Evolutionary conservation across 257 asterid genomes (phyloP), one percentile per base, ranked within the genome.

Genomic region (Fraxinus anomala): DNA sequence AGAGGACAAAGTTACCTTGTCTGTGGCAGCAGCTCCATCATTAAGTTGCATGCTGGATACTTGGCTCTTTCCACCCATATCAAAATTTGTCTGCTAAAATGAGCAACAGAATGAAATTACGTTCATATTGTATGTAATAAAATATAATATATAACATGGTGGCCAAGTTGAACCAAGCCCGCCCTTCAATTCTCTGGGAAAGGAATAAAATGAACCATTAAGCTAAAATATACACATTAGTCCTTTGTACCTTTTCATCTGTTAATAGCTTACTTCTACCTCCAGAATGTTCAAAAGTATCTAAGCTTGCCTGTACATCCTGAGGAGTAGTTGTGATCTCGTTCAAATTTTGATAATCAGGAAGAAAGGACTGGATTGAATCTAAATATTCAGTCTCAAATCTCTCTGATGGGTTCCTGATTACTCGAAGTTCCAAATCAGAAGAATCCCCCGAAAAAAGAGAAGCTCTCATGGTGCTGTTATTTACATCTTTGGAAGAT

Each of bases 401-500:
- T 73, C 49, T 78, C 80, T 87, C 89, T 24, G 77, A 75, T 65
- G 88, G 63, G 77, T 82, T 81, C 80, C 70, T 83, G n/a, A 78
- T 79, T 67, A 78, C 82, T 51, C 91, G 84, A 26, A 88, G 76
- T 5, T 79, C 82, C 83, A 88, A 81, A 85, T 87, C 83, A 80
- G 90, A 87, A 75, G 89, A 85, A 85, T 89, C 96, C 47, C 83
- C 86, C 70, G 92, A 83, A 77, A 88, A 80, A 78, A 87, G 87
- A 83, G 81, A 39, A 21, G 85, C 77, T 69, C 76, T 83, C 19
- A 80, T 78, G 54, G 91, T 88, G 74, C 86, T 86, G 85, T 85
- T 80, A 40, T 88, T 79, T 66, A 80, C 83, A 80, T 90, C 95
- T 82, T 90, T 89, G 84, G 93, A 87, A 83, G 97, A 86, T 7